A percentile compares a stretch with the other conserved stretches of the same genome.
Conservation (phyloP, 208 protist species). For the Leishmania major region DNA sequence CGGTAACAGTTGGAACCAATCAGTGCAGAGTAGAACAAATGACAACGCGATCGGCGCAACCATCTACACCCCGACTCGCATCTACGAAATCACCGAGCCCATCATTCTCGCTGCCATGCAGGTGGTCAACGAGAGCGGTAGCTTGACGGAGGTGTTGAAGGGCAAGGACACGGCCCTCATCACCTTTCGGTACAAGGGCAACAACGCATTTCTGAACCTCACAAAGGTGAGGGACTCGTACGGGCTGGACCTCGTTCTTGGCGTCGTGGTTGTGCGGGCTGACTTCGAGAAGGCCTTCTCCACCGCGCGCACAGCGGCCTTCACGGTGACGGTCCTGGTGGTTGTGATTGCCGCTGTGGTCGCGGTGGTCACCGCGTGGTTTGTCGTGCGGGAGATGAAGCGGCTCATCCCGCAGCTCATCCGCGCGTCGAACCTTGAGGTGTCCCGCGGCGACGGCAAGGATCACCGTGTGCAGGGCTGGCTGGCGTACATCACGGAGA, state of each 20-base stretch:
- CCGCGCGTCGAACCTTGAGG: conserved; percentile 53
- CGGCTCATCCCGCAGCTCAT: conserved; percentile 56
- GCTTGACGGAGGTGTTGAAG: conserved; percentile 23
- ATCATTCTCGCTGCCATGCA: conserved; percentile 40
- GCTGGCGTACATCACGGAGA: conserved; percentile 46
- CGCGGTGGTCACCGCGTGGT: conserved; percentile 50
- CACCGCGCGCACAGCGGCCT: conserved; percentile 39
- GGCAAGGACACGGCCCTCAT: conserved; percentile 34
- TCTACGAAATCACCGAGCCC: conserved; percentile 47
- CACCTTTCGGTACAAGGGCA: conserved; percentile 41
- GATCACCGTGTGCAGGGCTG: conserved; percentile 28
- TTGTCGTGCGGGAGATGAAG: conserved; percentile 48
- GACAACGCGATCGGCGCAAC: conserved; percentile 15
- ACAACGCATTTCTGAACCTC: conserved; percentile 43
- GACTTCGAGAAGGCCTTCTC: conserved; percentile 66
- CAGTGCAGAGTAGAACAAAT: conserved; percentile 13
- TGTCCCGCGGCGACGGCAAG: conserved; percentile 35
- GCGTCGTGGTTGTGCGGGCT: conserved; percentile 46
- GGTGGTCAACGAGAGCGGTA: conserved; percentile 27
- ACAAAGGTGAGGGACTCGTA: conserved; percentile 58
- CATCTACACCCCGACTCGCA: conserved; percentile 19
- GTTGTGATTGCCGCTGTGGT: conserved; percentile 49
- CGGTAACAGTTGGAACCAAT: conserved; percentile 63
- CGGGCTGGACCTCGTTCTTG: conserved; percentile 59
- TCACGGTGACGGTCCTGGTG: conserved; percentile 44